A percentile compares a stretch with the other conserved stretches of the same genome.
These are phyloP conservation scores for Crithidia sp. DNA, from an alignment of 208 protist genomes.

Conservation along the genomic window DNA sequence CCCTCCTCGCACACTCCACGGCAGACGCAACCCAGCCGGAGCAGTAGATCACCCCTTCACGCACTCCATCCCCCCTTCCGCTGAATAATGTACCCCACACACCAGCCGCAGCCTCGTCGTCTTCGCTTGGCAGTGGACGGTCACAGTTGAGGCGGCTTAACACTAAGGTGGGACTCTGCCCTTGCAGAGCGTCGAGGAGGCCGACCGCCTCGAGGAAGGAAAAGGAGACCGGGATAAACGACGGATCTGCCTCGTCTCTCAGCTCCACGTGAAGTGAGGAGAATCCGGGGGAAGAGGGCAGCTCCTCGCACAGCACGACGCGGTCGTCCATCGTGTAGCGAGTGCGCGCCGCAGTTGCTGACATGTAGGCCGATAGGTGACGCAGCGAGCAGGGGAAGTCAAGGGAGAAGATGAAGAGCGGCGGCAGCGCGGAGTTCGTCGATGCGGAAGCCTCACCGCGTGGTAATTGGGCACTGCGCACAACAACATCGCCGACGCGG, in stretches of 20 bases:
- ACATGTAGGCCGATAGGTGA: slow-evolving; percentile 25
- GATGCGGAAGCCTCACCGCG: not conserved
- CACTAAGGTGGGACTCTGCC: slow-evolving; percentile 4
- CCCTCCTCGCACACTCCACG: not conserved
- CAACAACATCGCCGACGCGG: slow-evolving; percentile 14
- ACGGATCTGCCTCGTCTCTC: not conserved
- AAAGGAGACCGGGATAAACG: slow-evolving; percentile 2
- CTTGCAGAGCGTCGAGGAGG: not conserved
- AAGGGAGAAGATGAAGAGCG: slow-evolving; percentile 15
- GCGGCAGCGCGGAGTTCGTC: not conserved
- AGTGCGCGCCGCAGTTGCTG: slow-evolving; percentile 5
- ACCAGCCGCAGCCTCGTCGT: not conserved
- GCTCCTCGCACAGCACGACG: slow-evolving; percentile 17
- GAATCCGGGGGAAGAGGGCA: slow-evolving; percentile 22
- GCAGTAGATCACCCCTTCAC: slow-evolving; percentile 20
- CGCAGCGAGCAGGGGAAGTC: slow-evolving; percentile 31
- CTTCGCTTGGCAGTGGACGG: not conserved
- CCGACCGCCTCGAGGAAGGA: slow-evolving; percentile 28
- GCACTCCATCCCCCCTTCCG: not conserved
- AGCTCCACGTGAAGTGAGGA: slow-evolving; percentile 6
- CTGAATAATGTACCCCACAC: not conserved
- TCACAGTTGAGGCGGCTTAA: slow-evolving; percentile 19
- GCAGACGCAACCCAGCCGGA: slow-evolving; percentile 28
- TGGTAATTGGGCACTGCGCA: not conserved
- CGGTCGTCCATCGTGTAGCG: slow-evolving; percentile 21